Percentiles rank a stretch among this genome's conserved stretches.
phyloP scores from a whole-genome alignment of 2,329 filamentous ascomycete genomes.

The Curvularia sp. region DNA sequence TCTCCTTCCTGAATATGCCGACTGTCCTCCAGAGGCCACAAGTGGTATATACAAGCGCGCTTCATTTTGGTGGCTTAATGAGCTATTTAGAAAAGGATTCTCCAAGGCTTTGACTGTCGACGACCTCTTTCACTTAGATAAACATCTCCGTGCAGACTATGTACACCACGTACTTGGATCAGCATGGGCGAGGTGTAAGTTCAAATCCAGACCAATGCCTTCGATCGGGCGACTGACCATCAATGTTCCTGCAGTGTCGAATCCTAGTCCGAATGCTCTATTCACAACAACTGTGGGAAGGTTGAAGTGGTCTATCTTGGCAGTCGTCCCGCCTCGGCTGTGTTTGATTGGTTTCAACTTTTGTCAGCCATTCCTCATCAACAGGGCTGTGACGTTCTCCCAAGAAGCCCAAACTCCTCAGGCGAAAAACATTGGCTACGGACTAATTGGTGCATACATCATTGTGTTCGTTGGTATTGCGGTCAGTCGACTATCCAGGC shows the following conservation, averaged over 20 bases:
- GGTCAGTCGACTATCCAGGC: conserved; percentile 26
- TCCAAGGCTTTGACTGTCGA: conserved; percentile 53
- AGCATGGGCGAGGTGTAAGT: conserved; percentile 52
- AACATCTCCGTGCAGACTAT: conserved; percentile 53
- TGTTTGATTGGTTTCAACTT: conserved; percentile 49
- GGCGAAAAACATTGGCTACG: conserved; percentile 42
- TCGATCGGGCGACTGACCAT: conserved; percentile 8
- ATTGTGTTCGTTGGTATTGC: conserved; percentile 47
- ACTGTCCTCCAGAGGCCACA: conserved; percentile 59
- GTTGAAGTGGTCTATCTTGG: conserved; percentile 42
- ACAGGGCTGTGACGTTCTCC: conserved; percentile 40
- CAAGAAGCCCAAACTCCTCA: conserved; percentile 24
- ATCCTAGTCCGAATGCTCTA: conserved; percentile 31
- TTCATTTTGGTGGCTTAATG: conserved; percentile 63
- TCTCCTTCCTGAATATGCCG: conserved; percentile 49
- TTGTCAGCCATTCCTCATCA: conserved; percentile 48
- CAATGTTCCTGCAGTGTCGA: conserved; percentile 19
- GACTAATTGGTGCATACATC: conserved; percentile 44
- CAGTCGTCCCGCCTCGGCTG: conserved; percentile 38
- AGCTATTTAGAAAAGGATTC: conserved; percentile 59
- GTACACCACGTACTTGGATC: conserved; percentile 49
- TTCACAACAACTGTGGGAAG: conserved; percentile 35
- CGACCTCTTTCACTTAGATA: conserved; percentile 56
- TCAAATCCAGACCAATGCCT: not conserved
- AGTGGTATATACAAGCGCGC: conserved; percentile 58